phyloP scores from a whole-genome alignment of 768 basidiomycete species.

The Rhizopogon sp. region DNA sequence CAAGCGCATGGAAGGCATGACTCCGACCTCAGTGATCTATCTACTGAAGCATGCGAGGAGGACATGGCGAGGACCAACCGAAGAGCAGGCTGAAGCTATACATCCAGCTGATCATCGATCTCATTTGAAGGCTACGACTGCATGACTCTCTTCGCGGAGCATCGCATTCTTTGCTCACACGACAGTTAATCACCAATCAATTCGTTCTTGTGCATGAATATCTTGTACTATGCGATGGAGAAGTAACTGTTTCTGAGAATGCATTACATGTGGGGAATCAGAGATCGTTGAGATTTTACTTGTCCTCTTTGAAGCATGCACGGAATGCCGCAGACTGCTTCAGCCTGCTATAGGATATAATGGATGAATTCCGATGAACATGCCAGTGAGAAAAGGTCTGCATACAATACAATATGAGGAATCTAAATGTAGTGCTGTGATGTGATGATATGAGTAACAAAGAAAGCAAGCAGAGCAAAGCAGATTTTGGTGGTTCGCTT shows the following conservation, averaged over 20 bases:
- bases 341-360: background rate
- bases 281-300: too few species aligned
- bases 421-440: background rate
- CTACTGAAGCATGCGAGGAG: conserved; percentile 60
- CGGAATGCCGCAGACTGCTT: background rate
- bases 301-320: too few species aligned
- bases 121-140: background rate
- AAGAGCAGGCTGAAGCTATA: background rate
- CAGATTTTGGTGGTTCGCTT: background rate
- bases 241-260: too few species aligned
- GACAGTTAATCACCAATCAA: background rate
- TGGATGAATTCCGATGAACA: background rate
- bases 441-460: background rate
- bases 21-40: conserved; percentile 67
- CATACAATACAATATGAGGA: conserved; percentile 3
- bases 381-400: background rate
- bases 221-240: too few species aligned
- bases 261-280: too few species aligned
- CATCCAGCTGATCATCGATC: background rate
- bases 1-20: conserved; percentile 92
- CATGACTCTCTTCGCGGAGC: background rate
- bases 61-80: conserved; percentile 17
- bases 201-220: background rate
- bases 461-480: background rate
- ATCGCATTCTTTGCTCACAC: background rate